Evolutionary conservation across 164 flowering plant species (phyloP), one percentile per base, ranked within the genome.

Genomic region (Umbellularia californica): DNA sequence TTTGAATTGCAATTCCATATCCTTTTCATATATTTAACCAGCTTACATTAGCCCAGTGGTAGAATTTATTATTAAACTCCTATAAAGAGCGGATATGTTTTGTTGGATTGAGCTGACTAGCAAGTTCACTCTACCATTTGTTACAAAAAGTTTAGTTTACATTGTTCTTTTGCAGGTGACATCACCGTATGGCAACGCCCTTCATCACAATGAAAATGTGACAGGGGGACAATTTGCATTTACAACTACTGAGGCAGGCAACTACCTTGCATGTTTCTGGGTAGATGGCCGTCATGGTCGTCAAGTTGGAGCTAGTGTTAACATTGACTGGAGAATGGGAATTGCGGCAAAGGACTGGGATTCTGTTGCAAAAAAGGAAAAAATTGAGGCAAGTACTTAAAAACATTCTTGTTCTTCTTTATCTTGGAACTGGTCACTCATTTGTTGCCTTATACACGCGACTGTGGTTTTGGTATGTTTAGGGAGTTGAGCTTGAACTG

Each of bases 331-430:
- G 98, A 94, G 76, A 84, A 90, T 80, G 52, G 99, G 99, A 76
- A 87, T 95, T 80, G 96, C 93, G 11, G 95, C 98, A 2, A 93
- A 85, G 81, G 99, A 95, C 79, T 95, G 99, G 99, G 96, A 93
- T 1, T 85, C 99, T 27, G 92, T 93, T 79, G 99, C 99, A 15
- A 90, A 79, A 77, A 93, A 90, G 81, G 99, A 95, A 79, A 90
- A 95, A 73, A 81, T 95, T 68, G 97, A 93, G 93, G 99, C 90
- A 70, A 75, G 79, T 2, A n/a, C 33, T 30, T 66, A 3, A 15
- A 66, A 28, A 55, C 17, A 55, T n/a, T 5, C 27, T 13, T 28
- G 14, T 55, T 76, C n/a, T 70, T 15, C n/a, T 20, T 50, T 23
- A 3, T 3, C 69, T 58, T 65, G 9, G 1, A 30, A 17, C 15